phyloP scores from a whole-genome alignment of 2,329 filamentous ascomycete species.

The Alternaria burnsii region DNA sequence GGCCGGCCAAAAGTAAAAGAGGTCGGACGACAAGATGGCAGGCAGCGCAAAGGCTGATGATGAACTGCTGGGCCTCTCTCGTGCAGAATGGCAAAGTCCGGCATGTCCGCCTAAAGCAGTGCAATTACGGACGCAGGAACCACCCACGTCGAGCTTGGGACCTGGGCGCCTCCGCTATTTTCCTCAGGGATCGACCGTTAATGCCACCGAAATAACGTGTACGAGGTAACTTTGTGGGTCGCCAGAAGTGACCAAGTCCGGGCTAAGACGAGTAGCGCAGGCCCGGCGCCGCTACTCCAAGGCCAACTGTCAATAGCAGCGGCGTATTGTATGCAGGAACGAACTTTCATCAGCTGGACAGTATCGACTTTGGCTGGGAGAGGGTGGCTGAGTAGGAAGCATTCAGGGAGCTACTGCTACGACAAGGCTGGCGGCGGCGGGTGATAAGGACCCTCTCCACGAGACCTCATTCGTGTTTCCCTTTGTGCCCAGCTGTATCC shows the following conservation, averaged over 20 bases:
- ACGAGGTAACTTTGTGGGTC: slow-evolving; percentile 30
- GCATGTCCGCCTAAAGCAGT: slow-evolving; percentile 21
- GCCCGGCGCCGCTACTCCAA: background rate
- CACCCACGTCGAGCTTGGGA: slow-evolving; percentile 17
- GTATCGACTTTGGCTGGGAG: background rate
- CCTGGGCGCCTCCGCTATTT: slow-evolving; percentile 18
- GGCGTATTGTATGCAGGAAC: slow-evolving; percentile 3
- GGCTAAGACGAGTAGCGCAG: slow-evolving; percentile 18
- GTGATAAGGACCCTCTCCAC: background rate
- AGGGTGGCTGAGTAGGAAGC: background rate
- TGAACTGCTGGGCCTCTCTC: slow-evolving; percentile 19
- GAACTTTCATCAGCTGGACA: background rate
- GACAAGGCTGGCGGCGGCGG: background rate
- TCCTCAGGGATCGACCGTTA: slow-evolving; percentile 17
- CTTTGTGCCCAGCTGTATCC: background rate
- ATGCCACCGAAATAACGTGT: slow-evolving; percentile 34
- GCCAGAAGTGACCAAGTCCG: background rate
- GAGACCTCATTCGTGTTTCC: background rate
- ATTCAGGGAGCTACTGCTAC: background rate
- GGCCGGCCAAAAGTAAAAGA: slow-evolving; percentile 17
- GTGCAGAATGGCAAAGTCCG: slow-evolving; percentile 16
- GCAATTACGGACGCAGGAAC: slow-evolving; percentile 19
- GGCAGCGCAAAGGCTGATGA: slow-evolving; percentile 16
- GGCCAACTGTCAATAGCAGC: background rate
- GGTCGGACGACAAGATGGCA: slow-evolving; percentile 8